A percentile compares a stretch with the other conserved stretches of the same genome.
Conservation (phyloP, 495 filamentous ascomycete genomes). For the Penicillium verhagenii region DNA sequence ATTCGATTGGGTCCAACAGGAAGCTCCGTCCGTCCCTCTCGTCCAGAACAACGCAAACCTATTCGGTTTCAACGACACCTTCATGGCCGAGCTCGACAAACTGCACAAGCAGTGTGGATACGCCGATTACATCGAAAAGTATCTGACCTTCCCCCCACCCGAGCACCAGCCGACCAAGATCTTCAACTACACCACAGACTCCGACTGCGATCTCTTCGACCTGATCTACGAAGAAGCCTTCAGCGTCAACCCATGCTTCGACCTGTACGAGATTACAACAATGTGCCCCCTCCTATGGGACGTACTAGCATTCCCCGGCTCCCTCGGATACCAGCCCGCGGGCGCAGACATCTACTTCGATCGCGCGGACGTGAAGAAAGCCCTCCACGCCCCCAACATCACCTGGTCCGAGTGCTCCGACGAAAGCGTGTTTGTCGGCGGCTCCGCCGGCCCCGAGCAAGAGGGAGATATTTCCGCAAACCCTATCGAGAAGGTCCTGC, state of each 20-base stretch:
- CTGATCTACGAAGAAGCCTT: slow-evolving; percentile 46
- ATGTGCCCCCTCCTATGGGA: slow-evolving; percentile 47
- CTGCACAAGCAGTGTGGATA: slow-evolving; percentile 57
- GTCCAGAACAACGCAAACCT: slow-evolving; percentile 52
- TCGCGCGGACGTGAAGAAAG: slow-evolving; percentile 54
- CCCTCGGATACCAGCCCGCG: slow-evolving; percentile 36
- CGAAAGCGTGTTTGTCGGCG: slow-evolving; percentile 45
- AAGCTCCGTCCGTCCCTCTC: slow-evolving; percentile 47
- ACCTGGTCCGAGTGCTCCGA: slow-evolving; percentile 44
- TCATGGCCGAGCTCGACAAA: slow-evolving; percentile 46
- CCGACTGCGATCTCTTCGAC: slow-evolving; percentile 53
- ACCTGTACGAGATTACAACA: slow-evolving; percentile 54
- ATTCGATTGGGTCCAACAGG: slow-evolving; percentile 38
- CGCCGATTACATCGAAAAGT: slow-evolving; percentile 52
- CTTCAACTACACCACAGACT: slow-evolving; percentile 30
- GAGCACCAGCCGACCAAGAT: slow-evolving; percentile 37
- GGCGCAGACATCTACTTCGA: slow-evolving; percentile 57
- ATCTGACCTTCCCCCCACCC: slow-evolving; percentile 55
- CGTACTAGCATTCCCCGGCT: slow-evolving; percentile 47
- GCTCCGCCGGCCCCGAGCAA: slow-evolving; percentile 31
- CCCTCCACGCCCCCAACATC: slow-evolving; percentile 54
- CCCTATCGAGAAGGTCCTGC: slow-evolving; percentile 50
- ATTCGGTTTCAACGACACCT: slow-evolving; percentile 57
- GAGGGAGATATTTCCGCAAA: slow-evolving; percentile 43
- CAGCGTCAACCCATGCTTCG: slow-evolving; percentile 59